Evolutionary conservation across 129 eudicot genomes (phyloP).

Genomic region (Logfia minima): DNA sequence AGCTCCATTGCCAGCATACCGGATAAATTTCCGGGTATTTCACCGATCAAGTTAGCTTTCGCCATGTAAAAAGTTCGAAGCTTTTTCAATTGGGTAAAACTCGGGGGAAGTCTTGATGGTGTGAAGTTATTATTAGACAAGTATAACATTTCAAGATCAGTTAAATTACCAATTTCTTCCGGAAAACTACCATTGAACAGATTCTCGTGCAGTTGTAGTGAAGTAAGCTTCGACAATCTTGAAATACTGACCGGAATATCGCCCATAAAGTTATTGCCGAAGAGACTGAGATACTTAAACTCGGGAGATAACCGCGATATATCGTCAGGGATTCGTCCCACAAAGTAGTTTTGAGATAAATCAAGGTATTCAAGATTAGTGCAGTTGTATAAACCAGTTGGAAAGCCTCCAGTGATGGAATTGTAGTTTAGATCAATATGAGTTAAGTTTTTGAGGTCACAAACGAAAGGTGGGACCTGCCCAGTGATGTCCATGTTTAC

Average conservation of each 20-base stretch:
- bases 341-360: conserved; percentile 55
- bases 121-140: conserved; percentile 38
- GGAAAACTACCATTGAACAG: conserved; percentile 63
- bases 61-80: conserved; percentile 45
- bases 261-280: conserved; percentile 63
- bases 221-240: conserved; percentile 39
- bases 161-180: conserved; percentile 51
- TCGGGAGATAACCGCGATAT: conserved; percentile 42
- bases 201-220: conserved; percentile 34
- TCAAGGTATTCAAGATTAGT: conserved; percentile 56
- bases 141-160: conserved; percentile 44
- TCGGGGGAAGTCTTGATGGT: conserved; percentile 44
- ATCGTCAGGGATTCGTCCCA: conserved; percentile 54
- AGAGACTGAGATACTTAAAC: conserved; percentile 41
- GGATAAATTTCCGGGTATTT: conserved; percentile 50
- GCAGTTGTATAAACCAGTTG: conserved; percentile 58
- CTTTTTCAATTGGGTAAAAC: conserved; percentile 47
- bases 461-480: conserved; percentile 50
- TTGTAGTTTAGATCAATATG: conserved; percentile 43
- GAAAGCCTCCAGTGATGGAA: conserved; percentile 50
- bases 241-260: conserved; percentile 59
- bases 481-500: conserved; percentile 23
- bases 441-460: conserved; percentile 66
- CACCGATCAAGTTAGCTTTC: conserved; percentile 59
- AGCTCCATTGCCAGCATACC: conserved; percentile 49